A percentile compares a stretch with the other conserved stretches of the same genome.
Conservation (phyloP, 1,139 yeast genomes). For the Debaryomyces robertsiae region DNA sequence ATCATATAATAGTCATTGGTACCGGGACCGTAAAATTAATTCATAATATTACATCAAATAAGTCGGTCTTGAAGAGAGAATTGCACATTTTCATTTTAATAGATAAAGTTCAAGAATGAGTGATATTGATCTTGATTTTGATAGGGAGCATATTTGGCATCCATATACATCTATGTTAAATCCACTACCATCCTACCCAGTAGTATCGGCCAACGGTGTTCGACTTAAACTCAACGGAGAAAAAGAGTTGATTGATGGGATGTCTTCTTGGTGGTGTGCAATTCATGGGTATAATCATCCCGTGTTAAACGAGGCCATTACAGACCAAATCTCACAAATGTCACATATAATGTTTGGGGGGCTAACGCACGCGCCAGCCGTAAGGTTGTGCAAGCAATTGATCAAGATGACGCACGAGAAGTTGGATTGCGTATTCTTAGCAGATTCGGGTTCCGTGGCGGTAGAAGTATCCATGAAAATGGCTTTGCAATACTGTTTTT, state of each 20-base stretch:
- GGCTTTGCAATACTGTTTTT: slow-evolving; percentile 17
- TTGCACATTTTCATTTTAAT: no score
- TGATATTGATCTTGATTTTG: slow-evolving; percentile 19
- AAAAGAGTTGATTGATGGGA: slow-evolving; percentile 26
- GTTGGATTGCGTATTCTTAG: slow-evolving; percentile 27
- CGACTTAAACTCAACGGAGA: slow-evolving; percentile 20
- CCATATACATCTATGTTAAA: slow-evolving; percentile 30
- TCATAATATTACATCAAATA: no score
- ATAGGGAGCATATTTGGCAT: slow-evolving; percentile 31
- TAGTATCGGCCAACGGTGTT: slow-evolving; percentile 25
- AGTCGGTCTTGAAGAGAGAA: no score
- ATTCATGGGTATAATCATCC: slow-evolving; percentile 32
- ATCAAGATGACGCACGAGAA: slow-evolving; percentile 22
- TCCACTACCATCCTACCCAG: slow-evolving; percentile 28
- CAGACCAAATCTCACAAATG: slow-evolving; percentile 21
- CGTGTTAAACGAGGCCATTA: slow-evolving; percentile 26
- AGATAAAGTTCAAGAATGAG: no score
- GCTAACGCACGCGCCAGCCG: slow-evolving; percentile 31
- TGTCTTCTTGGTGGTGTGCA: slow-evolving; percentile 39
- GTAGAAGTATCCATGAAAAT: slow-evolving; percentile 16
- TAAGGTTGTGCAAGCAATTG: slow-evolving; percentile 21
- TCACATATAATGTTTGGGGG: slow-evolving; percentile 38
- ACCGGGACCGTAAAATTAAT: background rate
- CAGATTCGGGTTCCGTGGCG: slow-evolving; percentile 20
- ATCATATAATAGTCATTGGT: no score